Percentiles rank a stretch among this genome's conserved stretches.
Evolutionary conservation across 495 filamentous ascomycete genomes (phyloP).

Genomic region (Hypomontagnella monticulosa): DNA sequence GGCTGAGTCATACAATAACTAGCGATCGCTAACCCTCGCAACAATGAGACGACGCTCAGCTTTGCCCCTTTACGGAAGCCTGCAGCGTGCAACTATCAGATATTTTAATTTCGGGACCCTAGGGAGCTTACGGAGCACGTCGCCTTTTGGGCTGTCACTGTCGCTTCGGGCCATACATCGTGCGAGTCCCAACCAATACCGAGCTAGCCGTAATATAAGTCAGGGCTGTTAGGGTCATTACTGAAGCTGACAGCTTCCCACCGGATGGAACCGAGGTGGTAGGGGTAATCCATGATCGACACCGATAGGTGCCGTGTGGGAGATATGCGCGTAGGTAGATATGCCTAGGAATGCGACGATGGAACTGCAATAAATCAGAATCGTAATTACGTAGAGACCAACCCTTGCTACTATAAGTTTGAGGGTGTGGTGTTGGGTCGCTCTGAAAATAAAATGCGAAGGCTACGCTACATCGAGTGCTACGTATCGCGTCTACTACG

Average conservation of each 20-base stretch:
- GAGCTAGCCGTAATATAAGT: constrained; percentile 29
- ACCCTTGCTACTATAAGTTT: neutral
- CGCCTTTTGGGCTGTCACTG: constrained; percentile 20
- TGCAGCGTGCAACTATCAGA: constrained; percentile 23
- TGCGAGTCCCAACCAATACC: constrained; percentile 30
- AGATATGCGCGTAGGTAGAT: constrained; percentile 6
- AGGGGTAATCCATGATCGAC: constrained; percentile 35
- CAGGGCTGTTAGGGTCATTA: constrained; percentile 28
- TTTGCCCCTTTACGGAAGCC: constrained; percentile 24
- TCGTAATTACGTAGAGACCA: neutral
- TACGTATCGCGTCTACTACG: neutral
- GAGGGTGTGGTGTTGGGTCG: neutral
- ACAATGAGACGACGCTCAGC: constrained; percentile 27
- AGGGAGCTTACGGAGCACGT: constrained; percentile 30
- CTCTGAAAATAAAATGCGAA: constrained; percentile 4
- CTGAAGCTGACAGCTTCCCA: constrained; percentile 36
- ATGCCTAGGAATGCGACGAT: constrained; percentile 5
- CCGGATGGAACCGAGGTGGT: constrained; percentile 36
- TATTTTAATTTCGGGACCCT: constrained; percentile 35
- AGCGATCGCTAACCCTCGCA: constrained; percentile 8
- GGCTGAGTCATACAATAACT: constrained; percentile 11
- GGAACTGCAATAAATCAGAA: neutral
- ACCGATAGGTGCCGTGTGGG: constrained; percentile 26
- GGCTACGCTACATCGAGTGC: neutral
- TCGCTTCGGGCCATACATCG: constrained; percentile 30